Percentiles rank a stretch among this genome's conserved stretches.
Evolutionary conservation across 192 early-diverging fungal genomes (phyloP).

Genomic region (Lunasporangiospora selenospora): DNA sequence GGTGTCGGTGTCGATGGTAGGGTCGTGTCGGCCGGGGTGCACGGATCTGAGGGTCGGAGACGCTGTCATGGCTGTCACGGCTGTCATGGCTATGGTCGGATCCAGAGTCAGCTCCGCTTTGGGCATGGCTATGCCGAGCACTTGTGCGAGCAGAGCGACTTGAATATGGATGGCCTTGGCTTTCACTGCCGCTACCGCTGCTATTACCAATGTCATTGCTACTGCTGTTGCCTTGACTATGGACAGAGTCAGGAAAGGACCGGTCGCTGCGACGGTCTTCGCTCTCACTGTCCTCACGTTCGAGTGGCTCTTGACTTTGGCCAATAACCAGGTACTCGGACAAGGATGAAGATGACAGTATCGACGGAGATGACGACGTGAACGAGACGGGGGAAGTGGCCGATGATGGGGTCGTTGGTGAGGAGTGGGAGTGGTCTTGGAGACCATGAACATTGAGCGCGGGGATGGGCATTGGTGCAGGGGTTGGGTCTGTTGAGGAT

Average conservation of each 20-base stretch:
- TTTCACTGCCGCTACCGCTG: not conserved
- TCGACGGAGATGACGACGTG: conserved; percentile 9
- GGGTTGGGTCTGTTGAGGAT: not conserved
- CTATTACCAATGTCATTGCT: not conserved
- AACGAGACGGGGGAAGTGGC: conserved; percentile 5
- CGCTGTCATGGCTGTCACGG: conserved; percentile 8
- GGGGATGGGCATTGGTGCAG: not conserved
- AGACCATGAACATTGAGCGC: not conserved
- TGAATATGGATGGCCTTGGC: not conserved
- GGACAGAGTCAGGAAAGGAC: not conserved
- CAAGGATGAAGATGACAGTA: conserved; percentile 36
- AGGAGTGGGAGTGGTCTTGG: not conserved
- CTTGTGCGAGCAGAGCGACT: not conserved
- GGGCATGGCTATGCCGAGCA: not conserved
- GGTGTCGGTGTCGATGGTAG: no score
- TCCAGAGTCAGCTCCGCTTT: not conserved
- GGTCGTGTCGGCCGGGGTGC: no score
- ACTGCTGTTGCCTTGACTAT: not conserved
- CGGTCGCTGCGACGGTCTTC: conserved; percentile 17
- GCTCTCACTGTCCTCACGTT: conserved; percentile 19
- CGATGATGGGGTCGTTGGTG: not conserved
- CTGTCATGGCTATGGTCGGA: no score
- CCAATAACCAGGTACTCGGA: conserved; percentile 40
- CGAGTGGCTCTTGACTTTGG: conserved; percentile 29
- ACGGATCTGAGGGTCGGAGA: no score